These are phyloP conservation scores for Sporothrix humicola DNA, from an alignment of 2,329 filamentous ascomycete species.

Conservation along the genomic window DNA sequence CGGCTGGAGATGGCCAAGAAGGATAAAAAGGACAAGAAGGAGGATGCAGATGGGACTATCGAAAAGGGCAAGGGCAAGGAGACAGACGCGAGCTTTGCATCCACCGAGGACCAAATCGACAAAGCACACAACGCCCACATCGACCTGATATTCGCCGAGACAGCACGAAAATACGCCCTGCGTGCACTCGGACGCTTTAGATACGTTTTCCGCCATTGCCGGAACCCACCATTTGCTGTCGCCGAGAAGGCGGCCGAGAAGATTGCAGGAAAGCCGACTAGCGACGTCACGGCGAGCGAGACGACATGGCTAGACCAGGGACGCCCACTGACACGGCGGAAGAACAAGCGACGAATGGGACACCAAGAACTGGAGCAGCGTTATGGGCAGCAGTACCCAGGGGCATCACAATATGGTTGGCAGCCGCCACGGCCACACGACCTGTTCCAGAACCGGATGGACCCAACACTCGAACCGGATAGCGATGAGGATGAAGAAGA, in stretches of 20 bases:
- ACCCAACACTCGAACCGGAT: not conserved
- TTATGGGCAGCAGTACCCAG: not conserved
- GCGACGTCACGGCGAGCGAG: not conserved
- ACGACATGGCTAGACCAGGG: slow-evolving; percentile 22
- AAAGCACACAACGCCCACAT: not conserved
- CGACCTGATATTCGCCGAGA: slow-evolving; percentile 27
- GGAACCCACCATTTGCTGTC: slow-evolving; percentile 12
- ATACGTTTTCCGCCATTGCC: slow-evolving; percentile 31
- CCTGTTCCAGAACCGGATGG: slow-evolving; percentile 1
- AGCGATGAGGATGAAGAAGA: slow-evolving; percentile 10
- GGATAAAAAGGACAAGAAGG: not conserved
- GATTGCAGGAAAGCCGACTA: not conserved
- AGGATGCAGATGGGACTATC: too few relatives aligned
- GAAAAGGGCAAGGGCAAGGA: too few relatives aligned
- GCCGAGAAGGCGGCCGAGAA: not conserved
- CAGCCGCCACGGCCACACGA: not conserved
- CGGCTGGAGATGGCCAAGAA: not conserved
- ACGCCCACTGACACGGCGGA: not conserved
- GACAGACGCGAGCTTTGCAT: not conserved
- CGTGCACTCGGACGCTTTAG: slow-evolving; percentile 33
- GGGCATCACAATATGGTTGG: not conserved
- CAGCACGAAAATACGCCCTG: slow-evolving; percentile 28
- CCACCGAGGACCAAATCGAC: not conserved
- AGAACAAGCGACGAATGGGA: not conserved
- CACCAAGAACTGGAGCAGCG: not conserved